A percentile compares a stretch with the other conserved stretches of the same genome.
These are phyloP conservation scores for Spathaspora sp. DNA, from an alignment of 1,139 yeast species.

Conservation along the genomic window DNA sequence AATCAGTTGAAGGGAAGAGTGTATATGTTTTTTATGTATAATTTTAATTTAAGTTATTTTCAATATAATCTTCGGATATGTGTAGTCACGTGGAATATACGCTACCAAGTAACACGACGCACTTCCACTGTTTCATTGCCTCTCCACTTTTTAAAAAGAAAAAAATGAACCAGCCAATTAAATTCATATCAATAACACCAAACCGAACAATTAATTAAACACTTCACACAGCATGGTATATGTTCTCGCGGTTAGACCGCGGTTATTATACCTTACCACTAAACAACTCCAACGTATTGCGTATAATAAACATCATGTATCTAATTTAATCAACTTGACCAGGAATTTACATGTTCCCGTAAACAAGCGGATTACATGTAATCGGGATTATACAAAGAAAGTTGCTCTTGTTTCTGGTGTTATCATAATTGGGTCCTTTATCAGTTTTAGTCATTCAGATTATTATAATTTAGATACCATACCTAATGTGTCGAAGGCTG, in stretches of 20 bases:
- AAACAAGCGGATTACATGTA: background rate
- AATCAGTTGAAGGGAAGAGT: slow-evolving; percentile 13
- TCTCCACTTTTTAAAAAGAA: background rate
- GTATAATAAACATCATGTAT: slow-evolving; percentile 3
- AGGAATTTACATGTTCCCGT: background rate
- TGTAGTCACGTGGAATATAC: background rate
- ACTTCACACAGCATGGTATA: slow-evolving; percentile 12
- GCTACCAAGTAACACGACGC: background rate
- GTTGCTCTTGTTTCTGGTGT: slow-evolving; percentile 48
- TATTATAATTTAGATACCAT: slow-evolving; percentile 45
- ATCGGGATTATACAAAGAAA: slow-evolving; percentile 18
- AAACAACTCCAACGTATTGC: slow-evolving; percentile 17
- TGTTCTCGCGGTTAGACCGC: slow-evolving; percentile 17
- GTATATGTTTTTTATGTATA: slow-evolving; percentile 1
- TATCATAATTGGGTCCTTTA: slow-evolving; percentile 46
- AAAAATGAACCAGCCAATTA: slow-evolving; percentile 1
- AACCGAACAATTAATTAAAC: background rate
- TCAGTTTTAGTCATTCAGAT: slow-evolving; percentile 41
- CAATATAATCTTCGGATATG: background rate
- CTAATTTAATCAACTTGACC: background rate
- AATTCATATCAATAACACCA: background rate
- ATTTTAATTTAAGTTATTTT: background rate
- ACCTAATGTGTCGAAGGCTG: slow-evolving; percentile 20
- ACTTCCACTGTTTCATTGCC: background rate
- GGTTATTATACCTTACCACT: slow-evolving; percentile 16